phyloP scores from a whole-genome alignment of 768 basidiomycete species.

The Chalciporus piperatus region DNA sequence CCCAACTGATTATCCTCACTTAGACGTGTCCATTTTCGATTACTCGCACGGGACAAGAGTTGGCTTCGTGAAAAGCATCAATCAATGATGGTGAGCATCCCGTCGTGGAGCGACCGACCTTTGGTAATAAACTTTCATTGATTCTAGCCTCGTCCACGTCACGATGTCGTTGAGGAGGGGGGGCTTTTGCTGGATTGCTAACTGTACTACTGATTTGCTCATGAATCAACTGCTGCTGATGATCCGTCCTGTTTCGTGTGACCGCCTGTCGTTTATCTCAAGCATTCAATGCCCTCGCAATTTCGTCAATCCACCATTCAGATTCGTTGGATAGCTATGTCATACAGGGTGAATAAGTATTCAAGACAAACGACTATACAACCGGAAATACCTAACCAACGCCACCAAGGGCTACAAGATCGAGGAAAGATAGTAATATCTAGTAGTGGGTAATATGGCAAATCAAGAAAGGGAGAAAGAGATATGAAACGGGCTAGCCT shows the following conservation, averaged over 20 bases:
- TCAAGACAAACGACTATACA: constrained; percentile 1
- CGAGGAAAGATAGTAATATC: not conserved
- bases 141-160: not conserved
- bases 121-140: not conserved
- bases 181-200: not conserved
- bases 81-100: constrained; percentile 16
- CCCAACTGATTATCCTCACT: not conserved
- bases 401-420: constrained; percentile 9
- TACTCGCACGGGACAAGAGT: constrained; percentile 52
- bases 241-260: not conserved
- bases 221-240: not conserved
- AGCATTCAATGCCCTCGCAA: too few species aligned
- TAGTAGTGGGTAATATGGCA: constrained; percentile 6
- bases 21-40: constrained; percentile 64
- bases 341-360: not conserved
- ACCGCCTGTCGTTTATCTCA: too few species aligned
- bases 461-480: constrained; percentile 7
- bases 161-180: too few species aligned
- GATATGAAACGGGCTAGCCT: constrained; percentile 7
- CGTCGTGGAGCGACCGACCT: not conserved
- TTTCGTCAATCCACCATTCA: not conserved
- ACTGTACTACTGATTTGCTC: not conserved
- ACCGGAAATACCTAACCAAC: not conserved
- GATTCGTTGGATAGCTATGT: not conserved
- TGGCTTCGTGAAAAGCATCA: constrained; percentile 56